These are phyloP conservation scores for Fabrea salina DNA, from an alignment of 169 alveolate species.

Conservation along the genomic window DNA sequence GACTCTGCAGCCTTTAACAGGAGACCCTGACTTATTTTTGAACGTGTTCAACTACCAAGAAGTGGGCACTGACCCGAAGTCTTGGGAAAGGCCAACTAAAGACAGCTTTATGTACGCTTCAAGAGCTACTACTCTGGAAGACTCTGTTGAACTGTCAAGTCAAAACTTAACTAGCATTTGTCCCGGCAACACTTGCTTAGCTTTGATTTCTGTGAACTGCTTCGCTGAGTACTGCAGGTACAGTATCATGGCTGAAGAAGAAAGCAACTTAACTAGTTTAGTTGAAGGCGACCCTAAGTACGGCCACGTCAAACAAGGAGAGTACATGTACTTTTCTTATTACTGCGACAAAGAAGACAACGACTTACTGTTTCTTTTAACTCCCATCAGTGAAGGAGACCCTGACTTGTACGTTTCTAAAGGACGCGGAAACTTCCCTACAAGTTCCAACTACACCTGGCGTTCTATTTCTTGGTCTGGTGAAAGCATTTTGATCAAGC, in stretches of 20 bases:
- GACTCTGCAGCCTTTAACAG: not conserved
- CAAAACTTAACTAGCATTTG: not conserved
- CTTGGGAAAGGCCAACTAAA: slow-evolving; percentile 23
- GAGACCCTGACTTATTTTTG: slow-evolving; percentile 4
- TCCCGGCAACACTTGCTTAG: not conserved
- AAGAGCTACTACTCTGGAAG: not conserved
- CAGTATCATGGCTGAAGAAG: not conserved
- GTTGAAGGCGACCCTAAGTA: not conserved
- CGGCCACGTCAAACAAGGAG: not conserved
- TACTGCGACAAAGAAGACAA: not conserved
- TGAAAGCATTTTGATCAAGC: not conserved
- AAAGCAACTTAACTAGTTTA: not conserved
- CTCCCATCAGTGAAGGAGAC: slow-evolving; percentile 13
- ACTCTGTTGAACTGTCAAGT: not conserved
- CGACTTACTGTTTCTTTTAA: not conserved
- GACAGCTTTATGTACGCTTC: not conserved
- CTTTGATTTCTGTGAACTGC: not conserved
- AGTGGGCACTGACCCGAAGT: not conserved
- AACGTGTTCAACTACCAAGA: not conserved
- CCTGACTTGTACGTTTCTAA: slow-evolving; percentile 27
- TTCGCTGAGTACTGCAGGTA: slow-evolving; percentile 6
- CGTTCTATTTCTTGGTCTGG: slow-evolving; percentile 22
- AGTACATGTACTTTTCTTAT: slow-evolving; percentile 15
- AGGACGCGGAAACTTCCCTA: not conserved
- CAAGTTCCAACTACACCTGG: not conserved